Evolutionary conservation across 768 basidiomycete genomes (phyloP).

Genomic region (Hygrocybe punicea): DNA sequence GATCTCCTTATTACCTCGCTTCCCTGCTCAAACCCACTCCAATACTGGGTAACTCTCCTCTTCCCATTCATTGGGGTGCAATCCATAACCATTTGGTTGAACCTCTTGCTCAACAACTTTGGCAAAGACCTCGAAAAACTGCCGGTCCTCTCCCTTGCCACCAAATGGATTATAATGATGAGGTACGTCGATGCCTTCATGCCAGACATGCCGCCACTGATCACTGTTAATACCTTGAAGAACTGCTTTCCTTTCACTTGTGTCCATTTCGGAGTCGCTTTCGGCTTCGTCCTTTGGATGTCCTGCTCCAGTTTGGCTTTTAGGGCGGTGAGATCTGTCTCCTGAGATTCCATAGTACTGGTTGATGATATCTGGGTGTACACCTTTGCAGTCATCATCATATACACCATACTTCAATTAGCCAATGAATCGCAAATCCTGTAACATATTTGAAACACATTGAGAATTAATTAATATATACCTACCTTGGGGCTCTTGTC

Average conservation of each 20-base stretch:
- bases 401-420: conserved; percentile 5
- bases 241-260: no score
- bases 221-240: not conserved
- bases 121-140: not conserved
- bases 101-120: not conserved
- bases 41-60: conserved; percentile 2
- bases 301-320: not conserved
- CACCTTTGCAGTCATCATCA: not conserved
- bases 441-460: not conserved
- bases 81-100: conserved; percentile 11
- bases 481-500: conserved; percentile 22
- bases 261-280: no score
- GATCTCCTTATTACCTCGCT: conserved; percentile 3
- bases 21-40: conserved; percentile 8
- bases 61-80: conserved; percentile 17
- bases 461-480: not conserved
- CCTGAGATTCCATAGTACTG: not conserved
- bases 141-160: not conserved
- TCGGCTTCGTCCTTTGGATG: not conserved
- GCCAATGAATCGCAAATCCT: conserved; percentile 9
- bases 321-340: not conserved
- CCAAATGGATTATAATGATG: not conserved
- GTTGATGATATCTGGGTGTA: not conserved
- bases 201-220: not conserved
- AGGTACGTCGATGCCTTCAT: not conserved